phyloP scores from a whole-genome alignment of 169 alveolate genomes.

The Plasmodium coatneyi region DNA sequence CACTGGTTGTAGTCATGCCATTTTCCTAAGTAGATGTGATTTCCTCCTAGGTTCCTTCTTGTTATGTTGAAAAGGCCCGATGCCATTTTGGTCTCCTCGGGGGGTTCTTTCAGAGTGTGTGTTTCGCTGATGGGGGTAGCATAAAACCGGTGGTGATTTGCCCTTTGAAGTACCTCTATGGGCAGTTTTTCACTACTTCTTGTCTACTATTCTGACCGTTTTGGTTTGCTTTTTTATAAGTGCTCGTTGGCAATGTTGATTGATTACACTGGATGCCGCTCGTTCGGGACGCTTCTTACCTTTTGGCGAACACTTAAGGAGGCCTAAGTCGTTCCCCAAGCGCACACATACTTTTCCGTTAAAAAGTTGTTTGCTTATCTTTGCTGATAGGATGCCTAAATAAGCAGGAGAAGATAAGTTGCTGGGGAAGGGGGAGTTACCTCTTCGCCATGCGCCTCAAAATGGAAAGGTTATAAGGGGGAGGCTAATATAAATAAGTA shows the following conservation, averaged over 20 bases:
- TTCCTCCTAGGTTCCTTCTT: conserved; percentile 45
- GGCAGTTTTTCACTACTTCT: background rate
- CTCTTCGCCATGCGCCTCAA: background rate
- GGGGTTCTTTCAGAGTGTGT: background rate
- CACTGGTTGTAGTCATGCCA: conserved; percentile 85
- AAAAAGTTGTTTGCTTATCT: background rate
- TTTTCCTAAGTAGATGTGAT: conserved; percentile 79
- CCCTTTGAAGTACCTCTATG: background rate
- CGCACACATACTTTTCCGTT: background rate
- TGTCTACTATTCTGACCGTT: background rate
- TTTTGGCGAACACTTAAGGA: background rate
- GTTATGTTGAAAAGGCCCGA: conserved; percentile 47
- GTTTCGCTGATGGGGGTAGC: background rate
- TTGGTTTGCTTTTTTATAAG: background rate
- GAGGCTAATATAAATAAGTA: background rate
- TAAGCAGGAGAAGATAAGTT: background rate
- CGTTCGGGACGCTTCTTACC: background rate
- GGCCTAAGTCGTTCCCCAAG: background rate
- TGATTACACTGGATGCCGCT: background rate
- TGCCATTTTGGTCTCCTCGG: conserved; percentile 16
- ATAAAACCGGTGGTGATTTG: background rate
- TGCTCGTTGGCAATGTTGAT: background rate
- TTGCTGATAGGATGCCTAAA: background rate
- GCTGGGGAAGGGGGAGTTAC: background rate
- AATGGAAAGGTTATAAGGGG: background rate